Conservation (phyloP, 495 filamentous ascomycete genomes). For the Aspergillus affinis region DNA sequence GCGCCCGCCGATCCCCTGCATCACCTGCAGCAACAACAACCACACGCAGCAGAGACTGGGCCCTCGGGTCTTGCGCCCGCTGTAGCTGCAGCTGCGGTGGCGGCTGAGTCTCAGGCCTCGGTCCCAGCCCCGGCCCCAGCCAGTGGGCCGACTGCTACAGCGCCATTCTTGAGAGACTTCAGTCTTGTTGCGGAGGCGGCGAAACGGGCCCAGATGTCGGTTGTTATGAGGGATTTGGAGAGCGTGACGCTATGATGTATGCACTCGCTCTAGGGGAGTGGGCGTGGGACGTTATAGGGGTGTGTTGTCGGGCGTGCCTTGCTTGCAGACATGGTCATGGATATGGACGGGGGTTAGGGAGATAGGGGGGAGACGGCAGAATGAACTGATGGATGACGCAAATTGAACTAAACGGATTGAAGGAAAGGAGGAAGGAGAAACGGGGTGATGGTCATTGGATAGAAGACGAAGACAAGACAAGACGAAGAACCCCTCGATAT, state of each 20-base stretch:
- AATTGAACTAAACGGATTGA: no score
- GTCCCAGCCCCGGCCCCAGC: no score
- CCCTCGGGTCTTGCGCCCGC: not conserved
- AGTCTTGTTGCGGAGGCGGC: slow-evolving; percentile 92
- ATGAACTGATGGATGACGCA: not conserved
- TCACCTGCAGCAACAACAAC: slow-evolving; percentile 1
- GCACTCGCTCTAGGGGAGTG: no score
- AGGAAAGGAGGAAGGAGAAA: no score
- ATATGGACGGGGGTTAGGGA: no score
- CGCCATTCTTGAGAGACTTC: slow-evolving; percentile 70
- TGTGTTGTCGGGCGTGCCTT: not conserved
- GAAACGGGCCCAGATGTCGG: slow-evolving; percentile 85
- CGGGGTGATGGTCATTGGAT: not conserved
- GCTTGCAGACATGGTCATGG: no score
- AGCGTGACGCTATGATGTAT: slow-evolving; percentile 40
- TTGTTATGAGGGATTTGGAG: slow-evolving; percentile 80
- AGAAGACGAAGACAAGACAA: not conserved
- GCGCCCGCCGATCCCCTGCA: not conserved
- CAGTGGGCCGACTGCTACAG: slow-evolving; percentile 51
- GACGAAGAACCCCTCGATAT: not conserved
- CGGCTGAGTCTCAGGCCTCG: not conserved
- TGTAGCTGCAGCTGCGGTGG: no score
- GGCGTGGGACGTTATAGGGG: no score
- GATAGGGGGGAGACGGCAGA: not conserved
- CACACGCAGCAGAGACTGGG: not conserved